phyloP scores from a whole-genome alignment of 768 basidiomycete species.

The Hypholoma fasciculare region DNA sequence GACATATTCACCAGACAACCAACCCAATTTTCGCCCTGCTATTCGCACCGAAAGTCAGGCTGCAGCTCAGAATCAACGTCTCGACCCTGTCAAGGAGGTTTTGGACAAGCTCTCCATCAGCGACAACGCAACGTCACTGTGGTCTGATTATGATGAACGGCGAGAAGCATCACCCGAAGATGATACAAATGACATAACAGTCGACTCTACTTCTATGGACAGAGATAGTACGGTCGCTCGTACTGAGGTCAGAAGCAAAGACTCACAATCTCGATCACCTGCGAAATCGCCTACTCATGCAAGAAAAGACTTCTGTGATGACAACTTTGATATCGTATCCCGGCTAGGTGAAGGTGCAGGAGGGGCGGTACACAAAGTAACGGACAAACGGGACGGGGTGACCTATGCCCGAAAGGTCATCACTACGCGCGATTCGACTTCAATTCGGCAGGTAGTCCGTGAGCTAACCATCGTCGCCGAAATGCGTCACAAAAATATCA shows the following conservation, averaged over 20 bases:
- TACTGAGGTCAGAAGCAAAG: not conserved
- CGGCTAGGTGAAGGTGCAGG: conserved; percentile 94
- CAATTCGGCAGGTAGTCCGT: conserved; percentile 87
- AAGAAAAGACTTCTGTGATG: conserved; percentile 45
- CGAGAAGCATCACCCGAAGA: not conserved
- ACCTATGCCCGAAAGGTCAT: conserved; percentile 95
- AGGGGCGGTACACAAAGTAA: conserved; percentile 92
- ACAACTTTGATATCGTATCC: conserved; percentile 66
- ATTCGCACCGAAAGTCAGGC: too few species aligned
- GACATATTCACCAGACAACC: not conserved
- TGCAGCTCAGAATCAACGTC: not conserved
- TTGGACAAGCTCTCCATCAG: not conserved
- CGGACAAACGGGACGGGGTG: conserved; percentile 70
- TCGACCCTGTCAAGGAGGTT: not conserved
- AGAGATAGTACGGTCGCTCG: not conserved
- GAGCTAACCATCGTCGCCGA: conserved; percentile 88
- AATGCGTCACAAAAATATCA: conserved; percentile 83
- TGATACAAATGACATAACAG: not conserved
- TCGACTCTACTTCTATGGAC: not conserved
- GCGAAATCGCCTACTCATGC: not conserved
- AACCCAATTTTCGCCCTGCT: not conserved
- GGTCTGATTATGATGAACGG: not conserved
- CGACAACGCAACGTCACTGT: not conserved
- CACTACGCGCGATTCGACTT: conserved; percentile 78
- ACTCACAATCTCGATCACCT: not conserved